Percentiles rank a stretch among this genome's conserved stretches.
These are phyloP conservation scores for Alternaria ventricosa DNA, from an alignment of 2,329 filamentous ascomycete species.

Conservation along the genomic window DNA sequence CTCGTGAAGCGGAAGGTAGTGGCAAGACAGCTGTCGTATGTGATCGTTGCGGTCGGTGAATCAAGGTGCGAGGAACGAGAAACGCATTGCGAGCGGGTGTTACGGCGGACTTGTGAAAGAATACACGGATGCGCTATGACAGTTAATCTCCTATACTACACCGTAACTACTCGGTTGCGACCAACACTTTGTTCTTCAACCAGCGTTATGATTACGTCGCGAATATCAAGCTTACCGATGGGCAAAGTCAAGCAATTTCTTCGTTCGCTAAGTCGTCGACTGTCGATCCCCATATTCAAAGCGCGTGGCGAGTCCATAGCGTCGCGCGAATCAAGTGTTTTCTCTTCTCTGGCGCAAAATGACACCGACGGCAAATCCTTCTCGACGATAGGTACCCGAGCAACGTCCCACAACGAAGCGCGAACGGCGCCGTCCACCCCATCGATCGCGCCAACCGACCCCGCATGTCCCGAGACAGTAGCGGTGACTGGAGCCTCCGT, in stretches of 20 bases:
- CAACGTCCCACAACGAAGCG: background rate
- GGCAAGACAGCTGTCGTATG: background rate
- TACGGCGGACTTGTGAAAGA: background rate
- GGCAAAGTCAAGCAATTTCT: slow-evolving; percentile 1
- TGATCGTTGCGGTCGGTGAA: background rate
- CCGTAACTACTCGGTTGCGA: background rate
- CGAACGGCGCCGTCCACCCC: background rate
- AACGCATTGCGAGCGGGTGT: background rate
- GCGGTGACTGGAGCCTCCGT: background rate
- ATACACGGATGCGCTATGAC: background rate
- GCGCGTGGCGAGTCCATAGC: background rate
- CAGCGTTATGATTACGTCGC: background rate
- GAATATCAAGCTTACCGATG: background rate
- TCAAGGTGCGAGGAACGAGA: background rate
- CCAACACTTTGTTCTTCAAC: background rate
- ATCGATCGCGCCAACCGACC: background rate
- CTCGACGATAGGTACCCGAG: background rate
- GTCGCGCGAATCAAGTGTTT: background rate
- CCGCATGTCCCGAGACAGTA: background rate
- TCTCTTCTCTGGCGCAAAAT: background rate
- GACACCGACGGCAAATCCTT: background rate
- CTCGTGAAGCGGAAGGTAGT: background rate
- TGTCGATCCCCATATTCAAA: background rate
- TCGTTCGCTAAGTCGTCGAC: background rate
- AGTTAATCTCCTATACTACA: background rate